These are phyloP conservation scores for Gastrolobium bilobum DNA, from an alignment of 306 rosid species.

Conservation along the genomic window DNA sequence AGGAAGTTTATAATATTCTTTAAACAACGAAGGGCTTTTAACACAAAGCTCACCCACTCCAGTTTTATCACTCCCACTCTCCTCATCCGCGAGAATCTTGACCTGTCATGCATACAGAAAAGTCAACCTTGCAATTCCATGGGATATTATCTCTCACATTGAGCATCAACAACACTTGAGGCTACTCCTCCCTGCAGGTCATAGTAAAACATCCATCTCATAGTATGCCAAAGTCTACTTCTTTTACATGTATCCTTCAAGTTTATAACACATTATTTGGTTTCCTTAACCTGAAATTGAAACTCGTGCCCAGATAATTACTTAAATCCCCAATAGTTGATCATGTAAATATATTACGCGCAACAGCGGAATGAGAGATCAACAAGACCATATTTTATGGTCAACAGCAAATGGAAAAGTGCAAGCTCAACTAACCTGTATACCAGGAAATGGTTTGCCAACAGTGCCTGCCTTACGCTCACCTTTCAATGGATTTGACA, in stretches of 20 bases:
- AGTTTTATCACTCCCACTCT: conserved; percentile 41
- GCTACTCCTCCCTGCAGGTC: conserved; percentile 2
- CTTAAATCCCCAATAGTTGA: conserved; percentile 28
- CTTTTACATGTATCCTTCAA: conserved; percentile 27
- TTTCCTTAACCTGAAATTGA: conserved; percentile 39
- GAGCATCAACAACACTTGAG: background rate
- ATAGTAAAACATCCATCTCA: conserved; percentile 20
- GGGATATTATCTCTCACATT: conserved; percentile 27
- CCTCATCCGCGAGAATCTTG: conserved; percentile 69
- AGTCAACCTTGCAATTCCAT: conserved; percentile 19
- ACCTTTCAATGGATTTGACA: conserved; percentile 92
- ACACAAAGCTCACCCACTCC: conserved; percentile 84
- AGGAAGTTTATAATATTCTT: conserved; percentile 91
- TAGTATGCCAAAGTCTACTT: conserved; percentile 12
- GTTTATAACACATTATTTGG: conserved; percentile 22
- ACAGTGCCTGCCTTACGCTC: conserved; percentile 90
- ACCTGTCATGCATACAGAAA: conserved; percentile 61
- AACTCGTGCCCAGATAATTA: conserved; percentile 15
- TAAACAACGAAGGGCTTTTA: conserved; percentile 84
- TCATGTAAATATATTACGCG: conserved; percentile 23
- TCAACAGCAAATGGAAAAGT: conserved; percentile 15
- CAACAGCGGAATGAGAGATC: conserved; percentile 34
- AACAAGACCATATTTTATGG: conserved; percentile 19
- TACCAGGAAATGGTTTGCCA: conserved; percentile 94
- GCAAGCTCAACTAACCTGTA: conserved; percentile 71